Base-by-base conservation (phyloP, 192 early-diverging fungal genomes). In the Phycomyces nitens region DNA sequence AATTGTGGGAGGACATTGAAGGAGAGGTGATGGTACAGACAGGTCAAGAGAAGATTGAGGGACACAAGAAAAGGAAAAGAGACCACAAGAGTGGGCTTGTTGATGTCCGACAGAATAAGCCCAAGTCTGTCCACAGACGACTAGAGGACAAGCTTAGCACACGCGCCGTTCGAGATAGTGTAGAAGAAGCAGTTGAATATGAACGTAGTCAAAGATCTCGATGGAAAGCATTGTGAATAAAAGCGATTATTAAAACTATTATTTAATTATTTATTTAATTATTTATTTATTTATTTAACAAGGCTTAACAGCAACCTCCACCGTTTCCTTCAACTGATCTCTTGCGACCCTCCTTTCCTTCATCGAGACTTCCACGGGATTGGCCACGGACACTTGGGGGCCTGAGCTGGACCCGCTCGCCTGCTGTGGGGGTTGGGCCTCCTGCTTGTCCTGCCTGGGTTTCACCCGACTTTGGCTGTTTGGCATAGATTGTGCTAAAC, bases 401-500 rank as follows among this genome's bases (percentile, higher is more conserved):
- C 62, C 77, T 58, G 56, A 78, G 65, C 66, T 60, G 56, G 39
- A 59, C 29, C 38, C 56, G 54, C 56, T 68, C 66, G 59, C 65
- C 62, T n/a, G 56, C 50, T 14, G 51, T 56, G 21, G 44, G 18
- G 21, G 52, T 41, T 21, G 55, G 53, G 12, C 58, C 52, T 2
- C 56, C n/a, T 22, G 42, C 47, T 43, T 64, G 20, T 15, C 66
- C 21, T 26, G 53, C 53, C 53, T 27, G 21, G 4, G 73, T 44
- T 2, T 64, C 41, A 47, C 55, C 26, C 42, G 60, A 65, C 52
- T 69, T 74, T 18, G 67, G 72, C 5, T 57, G 44, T 18, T 64
- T 62, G 15, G 58, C 60, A 49, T 62, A 87, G 65, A 94, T 89
- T 50, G 93, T 88, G 29, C 85, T 92, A 62, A 93, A 93, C 7